phyloP scores from a whole-genome alignment of 1,284 basidiomycete genomes.

The Papiliotrema flavescens region DNA sequence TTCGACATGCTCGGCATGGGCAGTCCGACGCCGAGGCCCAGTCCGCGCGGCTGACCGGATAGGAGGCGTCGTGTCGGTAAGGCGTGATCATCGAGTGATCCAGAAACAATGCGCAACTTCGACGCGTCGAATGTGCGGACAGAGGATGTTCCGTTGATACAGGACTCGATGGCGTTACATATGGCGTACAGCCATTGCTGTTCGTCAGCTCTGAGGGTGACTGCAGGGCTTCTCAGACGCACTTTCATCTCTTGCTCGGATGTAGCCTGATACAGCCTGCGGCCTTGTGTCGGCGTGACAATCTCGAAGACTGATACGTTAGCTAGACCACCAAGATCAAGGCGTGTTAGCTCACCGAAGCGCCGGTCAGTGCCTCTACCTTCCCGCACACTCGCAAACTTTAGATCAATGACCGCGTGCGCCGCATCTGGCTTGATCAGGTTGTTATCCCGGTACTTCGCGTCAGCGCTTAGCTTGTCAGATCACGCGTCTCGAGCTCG shows the following conservation, averaged over 20 bases:
- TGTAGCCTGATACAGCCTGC: conserved; percentile 54
- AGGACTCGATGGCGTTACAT: conserved; percentile 53
- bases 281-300: conserved; percentile 50
- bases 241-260: conserved; percentile 51
- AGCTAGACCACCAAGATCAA: neutral
- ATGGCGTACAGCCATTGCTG: conserved; percentile 54
- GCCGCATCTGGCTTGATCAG: conserved; percentile 32
- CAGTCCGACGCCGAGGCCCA: conserved; percentile 17
- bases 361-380: conserved; percentile 47
- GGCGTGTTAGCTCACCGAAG: conserved; percentile 30
- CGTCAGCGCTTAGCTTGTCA: neutral
- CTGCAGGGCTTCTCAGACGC: neutral
- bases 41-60: neutral
- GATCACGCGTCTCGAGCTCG: conserved; percentile 8
- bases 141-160: conserved; percentile 53
- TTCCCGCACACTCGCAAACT: conserved; percentile 48
- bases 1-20: conserved; percentile 12
- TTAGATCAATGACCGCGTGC: conserved; percentile 46
- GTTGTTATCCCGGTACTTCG: conserved; percentile 40
- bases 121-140: conserved; percentile 46
- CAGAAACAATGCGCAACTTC: conserved; percentile 28
- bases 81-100: conserved; percentile 35
- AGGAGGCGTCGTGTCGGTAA: conserved; percentile 14
- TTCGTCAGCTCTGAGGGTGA: conserved; percentile 2
- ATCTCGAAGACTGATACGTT: conserved; percentile 51